These are phyloP conservation scores for Phylloporus arenicola DNA, from an alignment of 768 basidiomycete genomes.

Conservation along the genomic window DNA sequence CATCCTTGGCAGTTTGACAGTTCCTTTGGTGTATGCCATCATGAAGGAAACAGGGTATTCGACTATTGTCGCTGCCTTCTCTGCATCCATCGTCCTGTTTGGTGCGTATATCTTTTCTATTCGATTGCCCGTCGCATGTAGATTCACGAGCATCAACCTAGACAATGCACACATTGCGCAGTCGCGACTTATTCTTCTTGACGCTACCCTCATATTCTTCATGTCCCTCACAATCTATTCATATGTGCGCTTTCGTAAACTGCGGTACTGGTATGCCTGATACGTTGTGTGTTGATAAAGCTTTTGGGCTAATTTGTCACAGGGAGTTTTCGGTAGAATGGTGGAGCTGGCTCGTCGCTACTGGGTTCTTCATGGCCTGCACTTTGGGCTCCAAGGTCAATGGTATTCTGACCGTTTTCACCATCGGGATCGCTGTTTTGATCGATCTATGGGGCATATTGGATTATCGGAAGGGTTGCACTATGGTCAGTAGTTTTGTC, in stretches of 20 bases:
- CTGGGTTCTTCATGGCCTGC: conserved; percentile 91
- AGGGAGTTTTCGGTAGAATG: conserved; percentile 87
- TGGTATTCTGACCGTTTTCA: conserved; percentile 83
- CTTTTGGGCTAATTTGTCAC: conserved; percentile 4
- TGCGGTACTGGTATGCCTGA: conserved; percentile 70
- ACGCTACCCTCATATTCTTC: conserved; percentile 93
- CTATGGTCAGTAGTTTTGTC: conserved; percentile 51
- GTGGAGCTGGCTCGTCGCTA: conserved; percentile 92
- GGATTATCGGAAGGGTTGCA: conserved; percentile 73
- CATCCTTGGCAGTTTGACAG: conserved; percentile 81
- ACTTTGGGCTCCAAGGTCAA: conserved; percentile 98
- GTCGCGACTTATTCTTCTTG: conserved; percentile 93
- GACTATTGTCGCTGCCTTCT: conserved; percentile 84
- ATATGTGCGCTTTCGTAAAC: conserved; percentile 91
- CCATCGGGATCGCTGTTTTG: conserved; percentile 86
- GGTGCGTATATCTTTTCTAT: conserved; percentile 47
- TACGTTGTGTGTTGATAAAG: not conserved
- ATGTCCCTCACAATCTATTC: conserved; percentile 89
- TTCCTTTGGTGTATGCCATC: conserved; percentile 89
- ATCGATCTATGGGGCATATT: conserved; percentile 94
- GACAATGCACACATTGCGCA: conserved; percentile 96
- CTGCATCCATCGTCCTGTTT: conserved; percentile 78
- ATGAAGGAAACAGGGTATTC: conserved; percentile 99
- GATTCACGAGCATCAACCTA: conserved; percentile 29
- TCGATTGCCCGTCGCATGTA: not conserved